These are phyloP conservation scores for Pistacia atlantica DNA, from an alignment of 345 rosid genomes.

Conservation along the genomic window DNA sequence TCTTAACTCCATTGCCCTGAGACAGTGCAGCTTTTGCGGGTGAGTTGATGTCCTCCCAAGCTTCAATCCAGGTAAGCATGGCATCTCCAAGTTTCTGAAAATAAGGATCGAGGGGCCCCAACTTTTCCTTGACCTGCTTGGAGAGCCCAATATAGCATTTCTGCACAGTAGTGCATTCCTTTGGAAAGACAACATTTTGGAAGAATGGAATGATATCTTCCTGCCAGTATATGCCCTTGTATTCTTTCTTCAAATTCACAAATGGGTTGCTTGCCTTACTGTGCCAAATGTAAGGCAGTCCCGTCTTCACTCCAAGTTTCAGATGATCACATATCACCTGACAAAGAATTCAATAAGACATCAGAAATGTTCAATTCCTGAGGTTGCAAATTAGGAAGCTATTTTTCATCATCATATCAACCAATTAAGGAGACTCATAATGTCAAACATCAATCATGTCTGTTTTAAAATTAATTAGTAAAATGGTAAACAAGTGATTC, in stretches of 20 bases:
- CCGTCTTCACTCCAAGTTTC: slow-evolving; percentile 34
- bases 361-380: neutral
- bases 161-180: slow-evolving; percentile 38
- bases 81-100: slow-evolving; percentile 40
- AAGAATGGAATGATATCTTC: slow-evolving; percentile 45
- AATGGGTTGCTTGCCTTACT: slow-evolving; percentile 42
- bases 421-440: no score
- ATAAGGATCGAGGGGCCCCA: slow-evolving; percentile 30
- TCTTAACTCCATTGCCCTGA: neutral
- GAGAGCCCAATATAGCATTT: slow-evolving; percentile 36
- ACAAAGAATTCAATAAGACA: neutral
- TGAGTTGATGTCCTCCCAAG: slow-evolving; percentile 39
- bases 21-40: neutral
- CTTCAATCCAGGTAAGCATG: slow-evolving; percentile 45
- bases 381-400: no score
- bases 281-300: slow-evolving; percentile 40
- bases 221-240: slow-evolving; percentile 44
- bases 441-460: no score
- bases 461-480: no score
- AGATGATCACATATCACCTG: slow-evolving; percentile 43
- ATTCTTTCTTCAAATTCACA: slow-evolving; percentile 39
- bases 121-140: slow-evolving; percentile 35
- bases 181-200: slow-evolving; percentile 32
- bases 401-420: no score
- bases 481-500: neutral